Conservation (phyloP, 345 rosid species). For the Moricandia arvensis region DNA sequence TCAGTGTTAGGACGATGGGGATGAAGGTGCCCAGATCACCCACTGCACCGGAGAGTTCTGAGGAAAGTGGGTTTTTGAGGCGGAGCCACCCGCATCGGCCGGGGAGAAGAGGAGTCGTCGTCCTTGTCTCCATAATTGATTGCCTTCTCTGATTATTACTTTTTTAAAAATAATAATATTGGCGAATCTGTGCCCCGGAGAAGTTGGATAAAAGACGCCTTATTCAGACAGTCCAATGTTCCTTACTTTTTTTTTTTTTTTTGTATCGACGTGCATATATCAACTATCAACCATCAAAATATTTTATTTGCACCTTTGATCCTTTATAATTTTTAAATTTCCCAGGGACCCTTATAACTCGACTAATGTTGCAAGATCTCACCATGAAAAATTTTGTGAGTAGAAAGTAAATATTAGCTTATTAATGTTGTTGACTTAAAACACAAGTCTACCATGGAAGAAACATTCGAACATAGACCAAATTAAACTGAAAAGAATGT, state of each 20-base stretch:
- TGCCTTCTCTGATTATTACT: not conserved
- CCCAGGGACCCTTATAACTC: not conserved
- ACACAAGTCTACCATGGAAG: not conserved
- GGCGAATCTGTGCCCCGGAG: not conserved
- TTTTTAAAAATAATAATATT: not conserved
- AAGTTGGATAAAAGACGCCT: slow-evolving; percentile 38
- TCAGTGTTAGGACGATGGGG: slow-evolving; percentile 68
- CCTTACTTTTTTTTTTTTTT: too few relatives aligned
- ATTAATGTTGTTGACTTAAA: too few relatives aligned
- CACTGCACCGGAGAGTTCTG: slow-evolving; percentile 80
- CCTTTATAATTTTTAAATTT: not conserved
- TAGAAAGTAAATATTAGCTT: not conserved
- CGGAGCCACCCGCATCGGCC: slow-evolving; percentile 43
- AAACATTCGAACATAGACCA: slow-evolving; percentile 1
- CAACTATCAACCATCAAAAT: not conserved
- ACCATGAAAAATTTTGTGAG: not conserved
- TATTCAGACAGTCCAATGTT: slow-evolving; percentile 12
- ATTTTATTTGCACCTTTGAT: not conserved
- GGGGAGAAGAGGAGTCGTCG: slow-evolving; percentile 38
- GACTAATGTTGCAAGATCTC: not conserved
- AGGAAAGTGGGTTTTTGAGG: slow-evolving; percentile 42
- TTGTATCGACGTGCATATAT: not conserved
- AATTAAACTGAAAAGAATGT: slow-evolving; percentile 1
- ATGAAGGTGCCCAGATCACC: slow-evolving; percentile 86
- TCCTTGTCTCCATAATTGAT: not conserved